A percentile compares a stretch with the other conserved stretches of the same genome.
These are phyloP conservation scores for Platismatia glauca DNA, from an alignment of 495 filamentous ascomycete genomes.

Conservation along the genomic window DNA sequence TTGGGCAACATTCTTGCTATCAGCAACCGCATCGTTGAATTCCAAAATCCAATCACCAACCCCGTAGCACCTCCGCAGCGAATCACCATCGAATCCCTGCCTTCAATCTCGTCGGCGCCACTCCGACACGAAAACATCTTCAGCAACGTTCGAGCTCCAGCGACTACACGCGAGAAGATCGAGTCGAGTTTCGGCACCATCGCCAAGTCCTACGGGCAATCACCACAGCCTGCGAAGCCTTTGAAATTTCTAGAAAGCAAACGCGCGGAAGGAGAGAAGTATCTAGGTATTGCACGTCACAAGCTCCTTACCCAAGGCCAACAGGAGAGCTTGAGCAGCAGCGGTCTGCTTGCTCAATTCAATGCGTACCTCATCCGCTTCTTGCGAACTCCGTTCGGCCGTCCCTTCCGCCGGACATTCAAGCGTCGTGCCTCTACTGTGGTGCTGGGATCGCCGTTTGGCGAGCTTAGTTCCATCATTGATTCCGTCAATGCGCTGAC, in stretches of 20 bases:
- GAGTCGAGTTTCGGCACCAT: constrained; percentile 45
- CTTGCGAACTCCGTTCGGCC: constrained; percentile 51
- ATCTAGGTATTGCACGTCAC: constrained; percentile 17
- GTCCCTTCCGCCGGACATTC: constrained; percentile 63
- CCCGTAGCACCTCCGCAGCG: constrained; percentile 28
- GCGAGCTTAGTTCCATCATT: constrained; percentile 52
- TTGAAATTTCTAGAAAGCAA: constrained; percentile 12
- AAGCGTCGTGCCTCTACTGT: constrained; percentile 48
- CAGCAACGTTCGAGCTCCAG: constrained; percentile 37
- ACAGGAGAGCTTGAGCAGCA: constrained; percentile 34
- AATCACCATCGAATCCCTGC: constrained; percentile 35
- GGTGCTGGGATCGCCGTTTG: constrained; percentile 61
- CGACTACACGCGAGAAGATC: constrained; percentile 40
- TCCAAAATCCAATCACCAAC: constrained; percentile 38
- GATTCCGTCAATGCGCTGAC: constrained; percentile 64
- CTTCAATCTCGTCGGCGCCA: constrained; percentile 40
- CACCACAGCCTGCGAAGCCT: constrained; percentile 26
- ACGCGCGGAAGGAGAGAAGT: constrained; percentile 11
- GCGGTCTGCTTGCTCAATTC: constrained; percentile 32
- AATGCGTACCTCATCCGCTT: constrained; percentile 30
- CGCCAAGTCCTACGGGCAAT: constrained; percentile 52
- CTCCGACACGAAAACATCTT: constrained; percentile 55
- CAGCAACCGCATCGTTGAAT: constrained; percentile 52
- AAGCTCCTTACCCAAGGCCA: constrained; percentile 39
- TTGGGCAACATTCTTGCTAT: constrained; percentile 58